phyloP scores from a whole-genome alignment of 1,284 basidiomycete species.

The Boletus semigastroideus region DNA sequence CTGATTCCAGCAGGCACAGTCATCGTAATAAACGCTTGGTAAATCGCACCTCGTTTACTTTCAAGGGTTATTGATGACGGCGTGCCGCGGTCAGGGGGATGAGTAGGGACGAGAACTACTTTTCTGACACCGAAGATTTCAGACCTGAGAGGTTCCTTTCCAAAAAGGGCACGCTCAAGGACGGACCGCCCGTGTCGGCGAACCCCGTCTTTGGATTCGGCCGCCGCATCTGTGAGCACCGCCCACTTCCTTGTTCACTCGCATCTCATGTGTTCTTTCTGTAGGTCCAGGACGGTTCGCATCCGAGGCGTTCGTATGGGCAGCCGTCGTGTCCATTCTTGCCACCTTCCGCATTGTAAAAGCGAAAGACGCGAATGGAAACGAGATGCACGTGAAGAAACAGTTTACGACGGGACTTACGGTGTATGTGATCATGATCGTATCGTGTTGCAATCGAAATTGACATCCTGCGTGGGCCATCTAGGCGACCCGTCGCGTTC shows the following conservation, averaged over 20 bases:
- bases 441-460: not conserved
- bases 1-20: constrained; percentile 25
- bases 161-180: constrained; percentile 14
- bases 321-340: constrained; percentile 34
- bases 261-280: constrained; percentile 9
- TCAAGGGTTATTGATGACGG: not conserved
- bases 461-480: not conserved
- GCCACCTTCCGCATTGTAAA: constrained; percentile 40
- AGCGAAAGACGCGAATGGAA: constrained; percentile 33
- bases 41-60: not conserved
- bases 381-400: constrained; percentile 33
- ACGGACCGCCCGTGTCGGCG: constrained; percentile 32
- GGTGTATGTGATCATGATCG: constrained; percentile 25
- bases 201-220: constrained; percentile 43
- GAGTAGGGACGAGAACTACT: constrained; percentile 17
- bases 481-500: constrained; percentile 24
- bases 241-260: not conserved
- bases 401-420: constrained; percentile 34
- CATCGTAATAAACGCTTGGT: constrained; percentile 32
- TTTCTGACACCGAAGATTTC: constrained; percentile 22
- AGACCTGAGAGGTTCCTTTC: constrained; percentile 24
- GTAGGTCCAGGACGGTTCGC: constrained; percentile 28
- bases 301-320: constrained; percentile 25
- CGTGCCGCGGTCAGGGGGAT: constrained; percentile 32
- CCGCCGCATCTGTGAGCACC: constrained; percentile 33